These are phyloP conservation scores for Euphorbia tirucalli DNA, from an alignment of 345 rosid genomes.

Conservation along the genomic window DNA sequence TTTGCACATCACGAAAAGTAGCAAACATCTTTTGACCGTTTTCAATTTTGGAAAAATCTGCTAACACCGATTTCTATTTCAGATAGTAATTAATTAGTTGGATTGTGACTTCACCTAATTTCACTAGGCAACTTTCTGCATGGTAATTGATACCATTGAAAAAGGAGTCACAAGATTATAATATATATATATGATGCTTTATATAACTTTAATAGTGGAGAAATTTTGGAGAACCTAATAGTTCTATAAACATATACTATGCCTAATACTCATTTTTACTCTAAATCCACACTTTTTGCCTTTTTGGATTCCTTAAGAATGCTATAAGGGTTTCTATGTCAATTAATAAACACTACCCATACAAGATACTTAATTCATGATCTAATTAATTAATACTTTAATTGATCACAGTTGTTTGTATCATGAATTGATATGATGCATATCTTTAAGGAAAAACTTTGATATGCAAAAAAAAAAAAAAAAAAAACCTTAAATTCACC, in stretches of 20 bases:
- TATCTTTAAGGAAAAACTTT: too few relatives aligned
- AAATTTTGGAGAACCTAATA: background rate
- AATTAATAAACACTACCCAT: background rate
- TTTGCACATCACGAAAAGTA: background rate
- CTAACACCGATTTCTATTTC: background rate
- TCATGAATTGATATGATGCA: too few relatives aligned
- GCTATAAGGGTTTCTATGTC: background rate
- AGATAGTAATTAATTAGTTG: background rate
- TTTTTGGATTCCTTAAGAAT: background rate
- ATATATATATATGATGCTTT: too few relatives aligned
- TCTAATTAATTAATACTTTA: too few relatives aligned
- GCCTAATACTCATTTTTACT: background rate
- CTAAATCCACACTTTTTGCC: background rate
- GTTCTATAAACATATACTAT: background rate
- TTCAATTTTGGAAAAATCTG: background rate
- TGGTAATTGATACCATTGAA: background rate
- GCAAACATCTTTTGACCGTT: background rate
- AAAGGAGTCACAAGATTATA: background rate
- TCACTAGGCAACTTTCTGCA: background rate
- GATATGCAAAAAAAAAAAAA: too few relatives aligned
- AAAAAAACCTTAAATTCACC: too few relatives aligned
- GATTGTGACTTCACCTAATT: background rate
- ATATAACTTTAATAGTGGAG: background rate
- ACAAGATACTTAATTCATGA: too few relatives aligned
- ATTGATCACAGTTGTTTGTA: too few relatives aligned